These are phyloP conservation scores for Neoarthrinium moseri DNA, from an alignment of 2,329 filamentous ascomycete species.

Conservation along the genomic window DNA sequence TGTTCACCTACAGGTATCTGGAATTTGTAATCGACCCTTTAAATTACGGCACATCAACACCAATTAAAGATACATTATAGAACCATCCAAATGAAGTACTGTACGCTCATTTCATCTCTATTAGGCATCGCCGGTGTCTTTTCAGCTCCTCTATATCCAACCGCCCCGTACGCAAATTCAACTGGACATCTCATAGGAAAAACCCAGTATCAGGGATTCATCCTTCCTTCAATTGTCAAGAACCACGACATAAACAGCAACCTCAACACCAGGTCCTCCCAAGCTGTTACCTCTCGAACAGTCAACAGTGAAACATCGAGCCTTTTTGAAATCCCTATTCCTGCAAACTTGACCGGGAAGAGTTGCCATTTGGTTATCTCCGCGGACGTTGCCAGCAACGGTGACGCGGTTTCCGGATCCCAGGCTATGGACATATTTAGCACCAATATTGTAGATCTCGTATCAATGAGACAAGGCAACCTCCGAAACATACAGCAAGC, in stretches of 20 bases:
- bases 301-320: constrained; percentile 20
- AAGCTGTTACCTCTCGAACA: constrained; percentile 17
- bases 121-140: too few species aligned
- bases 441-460: constrained; percentile 21
- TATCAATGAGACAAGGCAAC: constrained; percentile 18
- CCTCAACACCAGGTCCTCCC: constrained; percentile 9
- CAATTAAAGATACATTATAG: too few species aligned
- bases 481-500: constrained; percentile 21
- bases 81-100: too few species aligned
- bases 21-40: too few species aligned
- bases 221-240: constrained; percentile 23
- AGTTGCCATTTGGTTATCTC: constrained; percentile 24
- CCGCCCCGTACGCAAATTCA: too few species aligned
- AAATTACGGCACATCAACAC: too few species aligned
- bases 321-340: constrained; percentile 25
- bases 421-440: constrained; percentile 23
- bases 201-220: constrained; percentile 15
- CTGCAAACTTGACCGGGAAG: constrained; percentile 15
- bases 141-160: too few species aligned
- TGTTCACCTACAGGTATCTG: too few species aligned
- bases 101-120: too few species aligned
- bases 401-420: constrained; percentile 15
- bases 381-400: constrained; percentile 9
- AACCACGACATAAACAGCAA: constrained; percentile 20
- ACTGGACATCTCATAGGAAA: too few species aligned